These are phyloP conservation scores for Umbelopsis sp. DNA, from an alignment of 192 early-diverging fungal species.

Conservation along the genomic window DNA sequence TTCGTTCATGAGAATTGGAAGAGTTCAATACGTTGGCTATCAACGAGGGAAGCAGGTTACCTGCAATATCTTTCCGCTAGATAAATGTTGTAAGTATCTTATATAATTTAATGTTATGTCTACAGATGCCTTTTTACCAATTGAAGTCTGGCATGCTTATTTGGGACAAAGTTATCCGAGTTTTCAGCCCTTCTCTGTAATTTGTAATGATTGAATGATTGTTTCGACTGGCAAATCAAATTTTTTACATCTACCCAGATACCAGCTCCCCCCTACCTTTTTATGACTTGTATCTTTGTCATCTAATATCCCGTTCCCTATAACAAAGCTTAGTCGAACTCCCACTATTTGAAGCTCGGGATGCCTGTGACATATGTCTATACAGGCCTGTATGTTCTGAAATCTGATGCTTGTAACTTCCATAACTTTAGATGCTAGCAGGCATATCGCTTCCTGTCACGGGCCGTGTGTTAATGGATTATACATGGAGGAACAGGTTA, in stretches of 20 bases:
- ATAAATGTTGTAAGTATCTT: background rate
- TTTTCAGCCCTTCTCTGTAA: too few species aligned
- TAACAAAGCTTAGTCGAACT: background rate
- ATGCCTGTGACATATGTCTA: background rate
- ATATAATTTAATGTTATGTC: too few species aligned
- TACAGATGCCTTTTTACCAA: too few species aligned
- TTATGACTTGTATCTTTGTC: background rate
- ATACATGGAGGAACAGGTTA: background rate
- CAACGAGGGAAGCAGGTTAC: background rate
- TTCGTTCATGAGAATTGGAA: background rate
- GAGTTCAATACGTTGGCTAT: background rate
- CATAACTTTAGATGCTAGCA: constrained; percentile 15
- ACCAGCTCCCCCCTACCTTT: background rate
- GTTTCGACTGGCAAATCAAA: too few species aligned
- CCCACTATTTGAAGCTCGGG: constrained; percentile 1
- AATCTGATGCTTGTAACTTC: background rate
- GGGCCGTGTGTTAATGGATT: background rate
- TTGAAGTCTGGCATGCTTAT: too few species aligned
- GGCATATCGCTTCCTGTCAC: background rate
- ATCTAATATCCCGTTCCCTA: background rate
- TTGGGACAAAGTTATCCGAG: too few species aligned
- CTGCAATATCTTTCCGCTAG: background rate
- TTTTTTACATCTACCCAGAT: too few species aligned
- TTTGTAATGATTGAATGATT: too few species aligned
- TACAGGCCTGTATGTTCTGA: background rate